Evolutionary conservation across 139 green algal genomes (phyloP).

Genomic region (Chlorella sp.): DNA sequence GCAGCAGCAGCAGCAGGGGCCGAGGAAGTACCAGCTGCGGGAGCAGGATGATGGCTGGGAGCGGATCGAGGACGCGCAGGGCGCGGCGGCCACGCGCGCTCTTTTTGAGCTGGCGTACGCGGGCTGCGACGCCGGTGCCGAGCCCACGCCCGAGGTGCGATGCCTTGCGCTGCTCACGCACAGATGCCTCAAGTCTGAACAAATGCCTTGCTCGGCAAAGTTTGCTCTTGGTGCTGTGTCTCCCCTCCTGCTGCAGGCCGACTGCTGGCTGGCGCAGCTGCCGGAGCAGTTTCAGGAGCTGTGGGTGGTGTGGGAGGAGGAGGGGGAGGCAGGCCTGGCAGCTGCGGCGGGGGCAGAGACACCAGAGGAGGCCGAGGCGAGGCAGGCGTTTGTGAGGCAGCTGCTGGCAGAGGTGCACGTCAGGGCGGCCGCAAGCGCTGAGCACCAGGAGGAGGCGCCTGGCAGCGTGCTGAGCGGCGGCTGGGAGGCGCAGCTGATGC

Average conservation of each 20-base stretch:
- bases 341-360: not conserved
- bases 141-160: too few species aligned
- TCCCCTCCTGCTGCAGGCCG: too few species aligned
- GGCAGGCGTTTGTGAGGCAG: constrained; percentile 25
- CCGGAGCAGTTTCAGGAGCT: constrained; percentile 44
- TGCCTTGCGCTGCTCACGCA: too few species aligned
- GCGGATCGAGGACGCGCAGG: constrained; percentile 82
- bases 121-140: constrained; percentile 8
- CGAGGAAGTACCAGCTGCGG: constrained; percentile 36
- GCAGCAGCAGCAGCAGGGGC: constrained; percentile 30
- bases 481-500: constrained; percentile 19
- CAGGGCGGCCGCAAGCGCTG: not conserved
- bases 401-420: constrained; percentile 17
- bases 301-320: constrained; percentile 55
- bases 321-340: constrained; percentile 3
- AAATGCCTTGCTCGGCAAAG: too few species aligned
- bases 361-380: not conserved
- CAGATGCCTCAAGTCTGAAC: too few species aligned
- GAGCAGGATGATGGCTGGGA: constrained; percentile 67
- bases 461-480: not conserved
- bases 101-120: constrained; percentile 44
- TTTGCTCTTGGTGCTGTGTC: too few species aligned
- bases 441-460: not conserved
- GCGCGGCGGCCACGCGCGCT: constrained; percentile 75
- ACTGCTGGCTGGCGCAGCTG: constrained; percentile 47